A percentile compares a stretch with the other conserved stretches of the same genome.
phyloP scores from a whole-genome alignment of 495 filamentous ascomycete species.

The Aspergillus panamensis region DNA sequence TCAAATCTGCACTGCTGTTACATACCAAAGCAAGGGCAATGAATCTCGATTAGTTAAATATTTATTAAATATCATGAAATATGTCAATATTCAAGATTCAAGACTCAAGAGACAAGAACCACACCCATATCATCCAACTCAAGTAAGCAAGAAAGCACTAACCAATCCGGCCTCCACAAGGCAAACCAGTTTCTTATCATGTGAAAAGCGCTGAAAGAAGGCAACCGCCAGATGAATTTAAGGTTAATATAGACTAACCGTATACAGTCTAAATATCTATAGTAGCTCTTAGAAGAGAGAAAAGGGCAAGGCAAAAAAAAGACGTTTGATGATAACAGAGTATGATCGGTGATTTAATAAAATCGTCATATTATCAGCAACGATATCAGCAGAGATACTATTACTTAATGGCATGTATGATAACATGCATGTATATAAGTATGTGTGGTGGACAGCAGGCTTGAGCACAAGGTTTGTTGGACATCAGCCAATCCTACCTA shows the following conservation, averaged over 20 bases:
- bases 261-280: background rate
- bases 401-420: constrained; percentile 1
- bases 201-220: background rate
- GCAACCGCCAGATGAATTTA: constrained; percentile 1
- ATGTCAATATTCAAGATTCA: too few species aligned
- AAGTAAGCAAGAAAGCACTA: background rate
- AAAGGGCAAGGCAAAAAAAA: background rate
- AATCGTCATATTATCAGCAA: background rate
- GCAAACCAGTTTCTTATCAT: background rate
- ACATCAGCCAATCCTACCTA: background rate
- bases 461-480: background rate
- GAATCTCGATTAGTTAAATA: too few species aligned
- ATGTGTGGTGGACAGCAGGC: background rate
- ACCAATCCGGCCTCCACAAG: background rate
- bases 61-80: too few species aligned
- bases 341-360: background rate
- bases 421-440: constrained; percentile 1
- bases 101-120: too few species aligned
- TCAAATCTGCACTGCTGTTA: too few species aligned
- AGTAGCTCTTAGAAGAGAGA: background rate
- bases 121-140: background rate
- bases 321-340: background rate
- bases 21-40: too few species aligned
- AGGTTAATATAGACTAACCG: constrained; percentile 1
- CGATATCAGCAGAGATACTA: background rate